Conservation (phyloP, 2,329 filamentous ascomycete species). For the Phyllosticta citribraziliensis region DNA sequence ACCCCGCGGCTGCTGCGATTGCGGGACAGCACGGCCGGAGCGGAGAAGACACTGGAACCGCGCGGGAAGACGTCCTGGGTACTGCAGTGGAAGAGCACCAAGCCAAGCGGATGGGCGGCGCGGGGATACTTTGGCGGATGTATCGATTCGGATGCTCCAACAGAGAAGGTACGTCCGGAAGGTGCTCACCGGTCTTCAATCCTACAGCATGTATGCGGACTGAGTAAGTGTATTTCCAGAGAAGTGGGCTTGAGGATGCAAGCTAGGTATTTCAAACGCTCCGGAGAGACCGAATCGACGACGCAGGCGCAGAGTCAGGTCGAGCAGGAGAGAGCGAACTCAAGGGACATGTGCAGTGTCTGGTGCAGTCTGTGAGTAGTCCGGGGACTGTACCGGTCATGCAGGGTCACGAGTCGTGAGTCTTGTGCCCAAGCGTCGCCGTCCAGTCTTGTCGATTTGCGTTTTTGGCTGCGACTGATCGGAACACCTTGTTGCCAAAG, state of each 20-base stretch:
- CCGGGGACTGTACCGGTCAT: background rate
- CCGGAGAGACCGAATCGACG: background rate
- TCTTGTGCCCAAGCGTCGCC: background rate
- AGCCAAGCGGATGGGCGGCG: slow-evolving; percentile 32
- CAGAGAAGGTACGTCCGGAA: no score
- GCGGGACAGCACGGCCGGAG: background rate
- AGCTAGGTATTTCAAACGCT: background rate
- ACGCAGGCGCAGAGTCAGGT: background rate
- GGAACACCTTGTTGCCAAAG: background rate
- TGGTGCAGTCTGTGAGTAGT: background rate
- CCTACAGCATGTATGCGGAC: no score
- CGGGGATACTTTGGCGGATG: background rate
- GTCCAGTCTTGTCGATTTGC: background rate
- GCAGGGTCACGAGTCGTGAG: background rate
- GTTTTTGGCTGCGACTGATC: background rate
- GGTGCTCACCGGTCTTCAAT: no score
- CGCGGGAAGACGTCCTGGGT: background rate
- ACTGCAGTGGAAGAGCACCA: slow-evolving; percentile 38
- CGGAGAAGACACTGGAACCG: background rate
- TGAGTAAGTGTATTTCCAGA: background rate
- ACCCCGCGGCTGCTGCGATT: background rate
- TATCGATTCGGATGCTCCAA: background rate
- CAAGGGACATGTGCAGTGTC: background rate
- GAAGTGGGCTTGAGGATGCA: background rate
- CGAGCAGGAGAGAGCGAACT: background rate